phyloP scores from a whole-genome alignment of 164 flowering plant genomes.

The Vitis riparia region DNA sequence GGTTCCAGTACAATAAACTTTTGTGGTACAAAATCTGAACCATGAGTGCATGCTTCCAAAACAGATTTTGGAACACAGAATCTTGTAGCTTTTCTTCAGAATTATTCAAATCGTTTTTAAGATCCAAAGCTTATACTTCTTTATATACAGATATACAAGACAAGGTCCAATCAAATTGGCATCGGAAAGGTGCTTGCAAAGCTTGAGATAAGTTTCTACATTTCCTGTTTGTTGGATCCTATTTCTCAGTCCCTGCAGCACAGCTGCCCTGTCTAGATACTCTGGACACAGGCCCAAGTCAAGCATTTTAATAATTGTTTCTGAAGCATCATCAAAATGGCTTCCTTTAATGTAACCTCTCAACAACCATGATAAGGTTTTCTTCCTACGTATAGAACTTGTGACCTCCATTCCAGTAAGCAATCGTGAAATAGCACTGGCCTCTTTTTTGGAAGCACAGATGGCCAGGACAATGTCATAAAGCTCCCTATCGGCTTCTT shows the following conservation, averaged over 20 bases:
- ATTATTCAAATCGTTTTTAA: conserved; percentile 56
- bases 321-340: conserved; percentile 75
- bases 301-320: conserved; percentile 67
- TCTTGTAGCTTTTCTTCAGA: background rate
- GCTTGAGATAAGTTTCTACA: conserved; percentile 62
- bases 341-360: conserved; percentile 91
- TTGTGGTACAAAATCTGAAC: background rate
- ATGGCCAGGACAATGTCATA: conserved; percentile 86
- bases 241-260: conserved; percentile 74
- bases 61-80: background rate
- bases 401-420: conserved; percentile 55
- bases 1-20: background rate
- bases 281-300: conserved; percentile 72
- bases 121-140: conserved; percentile 72
- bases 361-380: conserved; percentile 77
- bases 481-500: conserved; percentile 68
- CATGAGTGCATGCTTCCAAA: background rate
- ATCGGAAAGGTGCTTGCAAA: conserved; percentile 77
- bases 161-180: conserved; percentile 66
- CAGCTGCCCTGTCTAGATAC: conserved; percentile 78
- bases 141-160: conserved; percentile 73
- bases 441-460: conserved; percentile 81
- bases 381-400: conserved; percentile 48
- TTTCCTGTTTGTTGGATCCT: conserved; percentile 51
- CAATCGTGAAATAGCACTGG: conserved; percentile 54